These are phyloP conservation scores for Neurospora sp. DNA, from an alignment of 495 filamentous ascomycete genomes.

Conservation along the genomic window DNA sequence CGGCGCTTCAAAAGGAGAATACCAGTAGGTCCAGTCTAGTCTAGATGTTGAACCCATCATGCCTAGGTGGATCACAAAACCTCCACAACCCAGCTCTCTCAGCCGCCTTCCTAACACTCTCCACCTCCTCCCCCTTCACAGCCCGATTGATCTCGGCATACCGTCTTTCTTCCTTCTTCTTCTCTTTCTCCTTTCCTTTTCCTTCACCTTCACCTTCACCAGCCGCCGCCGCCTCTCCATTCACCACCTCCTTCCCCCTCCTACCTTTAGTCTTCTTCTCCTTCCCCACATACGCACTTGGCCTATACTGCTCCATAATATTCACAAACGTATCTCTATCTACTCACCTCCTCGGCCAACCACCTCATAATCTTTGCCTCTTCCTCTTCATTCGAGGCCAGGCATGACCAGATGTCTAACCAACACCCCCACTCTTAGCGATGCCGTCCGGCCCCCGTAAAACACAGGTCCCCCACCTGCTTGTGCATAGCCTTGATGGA, in stretches of 20 bases:
- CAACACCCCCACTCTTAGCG: conserved; percentile 58
- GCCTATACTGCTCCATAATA: conserved; percentile 72
- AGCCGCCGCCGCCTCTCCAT: conserved; percentile 3
- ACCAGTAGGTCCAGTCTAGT: neutral
- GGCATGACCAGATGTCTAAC: conserved; percentile 74
- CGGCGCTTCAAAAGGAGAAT: neutral
- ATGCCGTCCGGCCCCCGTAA: conserved; percentile 67
- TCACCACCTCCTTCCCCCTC: neutral
- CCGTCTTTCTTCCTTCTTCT: conserved; percentile 36
- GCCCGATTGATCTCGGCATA: conserved; percentile 71
- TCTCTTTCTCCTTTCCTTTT: neutral
- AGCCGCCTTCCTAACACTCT: conserved; percentile 49
- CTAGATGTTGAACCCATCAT: conserved; percentile 63
- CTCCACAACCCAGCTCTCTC: conserved; percentile 62
- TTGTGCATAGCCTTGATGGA: conserved; percentile 64
- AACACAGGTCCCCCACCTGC: conserved; percentile 68
- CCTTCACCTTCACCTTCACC: neutral
- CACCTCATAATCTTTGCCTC: conserved; percentile 58
- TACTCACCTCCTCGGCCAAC: conserved; percentile 55
- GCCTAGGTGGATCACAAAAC: conserved; percentile 58
- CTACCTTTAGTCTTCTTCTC: conserved; percentile 31
- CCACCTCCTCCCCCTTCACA: conserved; percentile 51
- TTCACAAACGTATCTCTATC: conserved; percentile 55
- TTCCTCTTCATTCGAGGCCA: conserved; percentile 49
- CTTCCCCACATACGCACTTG: conserved; percentile 67